These are phyloP conservation scores for Ambrosia trifida DNA, from an alignment of 129 eudicot genomes.

Conservation along the genomic window DNA sequence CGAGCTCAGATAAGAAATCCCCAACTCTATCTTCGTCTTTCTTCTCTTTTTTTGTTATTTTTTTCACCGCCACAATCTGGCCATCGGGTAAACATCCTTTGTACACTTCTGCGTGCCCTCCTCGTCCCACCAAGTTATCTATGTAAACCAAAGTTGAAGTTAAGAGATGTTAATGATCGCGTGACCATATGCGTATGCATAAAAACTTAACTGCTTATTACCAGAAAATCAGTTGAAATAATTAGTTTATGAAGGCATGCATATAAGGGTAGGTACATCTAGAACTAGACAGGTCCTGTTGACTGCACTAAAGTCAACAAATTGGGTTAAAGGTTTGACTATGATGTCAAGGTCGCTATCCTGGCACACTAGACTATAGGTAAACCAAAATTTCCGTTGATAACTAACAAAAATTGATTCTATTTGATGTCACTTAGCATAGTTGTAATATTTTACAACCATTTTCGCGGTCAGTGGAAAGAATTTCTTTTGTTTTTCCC, in stretches of 20 bases:
- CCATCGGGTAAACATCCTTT: conserved; percentile 82
- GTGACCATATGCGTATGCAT: neutral
- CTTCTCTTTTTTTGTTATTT: conserved; percentile 66
- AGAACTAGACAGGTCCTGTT: conserved; percentile 1
- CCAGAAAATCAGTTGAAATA: too few species aligned
- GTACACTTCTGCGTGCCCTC: conserved; percentile 97
- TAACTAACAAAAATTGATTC: neutral
- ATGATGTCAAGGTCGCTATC: conserved; percentile 23
- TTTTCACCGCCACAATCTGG: conserved; percentile 75
- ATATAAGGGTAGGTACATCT: too few species aligned
- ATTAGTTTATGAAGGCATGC: too few species aligned
- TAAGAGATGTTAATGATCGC: neutral
- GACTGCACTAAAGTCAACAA: conserved; percentile 21
- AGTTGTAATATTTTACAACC: neutral
- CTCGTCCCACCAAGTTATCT: conserved; percentile 85
- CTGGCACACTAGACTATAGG: conserved; percentile 2
- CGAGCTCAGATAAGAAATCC: conserved; percentile 87
- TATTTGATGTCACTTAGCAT: neutral
- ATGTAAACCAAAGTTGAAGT: conserved; percentile 1
- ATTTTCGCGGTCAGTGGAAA: neutral
- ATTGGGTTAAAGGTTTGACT: conserved; percentile 17
- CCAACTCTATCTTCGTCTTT: conserved; percentile 70
- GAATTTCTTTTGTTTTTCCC: too few species aligned
- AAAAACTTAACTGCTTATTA: neutral
- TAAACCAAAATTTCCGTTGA: conserved; percentile 16